A percentile compares a stretch with the other conserved stretches of the same genome.
Conservation (phyloP, 257 asterid species). For the Misopates orontium region DNA sequence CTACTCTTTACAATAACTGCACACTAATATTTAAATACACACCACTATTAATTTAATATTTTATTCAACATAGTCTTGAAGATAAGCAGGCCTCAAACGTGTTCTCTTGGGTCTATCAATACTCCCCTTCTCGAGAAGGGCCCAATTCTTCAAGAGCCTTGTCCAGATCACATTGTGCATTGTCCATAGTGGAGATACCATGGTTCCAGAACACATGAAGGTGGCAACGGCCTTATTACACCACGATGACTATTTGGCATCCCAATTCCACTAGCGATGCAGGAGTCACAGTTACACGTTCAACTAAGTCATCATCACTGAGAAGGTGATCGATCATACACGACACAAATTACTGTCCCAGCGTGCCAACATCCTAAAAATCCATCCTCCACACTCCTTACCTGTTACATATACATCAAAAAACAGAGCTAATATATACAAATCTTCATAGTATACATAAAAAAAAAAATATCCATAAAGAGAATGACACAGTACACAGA, state of each 20-base stretch:
- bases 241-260: conserved; percentile 42
- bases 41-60: no score
- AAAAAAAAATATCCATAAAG: neutral
- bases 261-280: conserved; percentile 10
- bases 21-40: no score
- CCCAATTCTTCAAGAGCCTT: no score
- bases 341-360: conserved; percentile 46
- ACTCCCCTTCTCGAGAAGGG: no score
- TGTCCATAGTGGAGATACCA: conserved; percentile 58
- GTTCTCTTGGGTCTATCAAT: no score
- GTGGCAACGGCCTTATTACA: conserved; percentile 67
- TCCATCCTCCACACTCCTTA: conserved; percentile 67
- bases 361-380: conserved; percentile 68
- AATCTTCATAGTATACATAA: conserved; percentile 7
- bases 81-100: no score
- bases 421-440: neutral
- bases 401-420: conserved; percentile 39
- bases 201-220: conserved; percentile 29
- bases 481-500: conserved; percentile 6
- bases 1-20: no score
- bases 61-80: no score
- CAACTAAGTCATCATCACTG: conserved; percentile 50
- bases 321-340: conserved; percentile 51
- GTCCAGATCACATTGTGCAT: no score
- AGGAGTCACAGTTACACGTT: conserved; percentile 49